Evolutionary conservation across 257 asterid genomes (phyloP), one percentile per base, ranked within the genome.

Genomic region (Solanum paucissectum): DNA sequence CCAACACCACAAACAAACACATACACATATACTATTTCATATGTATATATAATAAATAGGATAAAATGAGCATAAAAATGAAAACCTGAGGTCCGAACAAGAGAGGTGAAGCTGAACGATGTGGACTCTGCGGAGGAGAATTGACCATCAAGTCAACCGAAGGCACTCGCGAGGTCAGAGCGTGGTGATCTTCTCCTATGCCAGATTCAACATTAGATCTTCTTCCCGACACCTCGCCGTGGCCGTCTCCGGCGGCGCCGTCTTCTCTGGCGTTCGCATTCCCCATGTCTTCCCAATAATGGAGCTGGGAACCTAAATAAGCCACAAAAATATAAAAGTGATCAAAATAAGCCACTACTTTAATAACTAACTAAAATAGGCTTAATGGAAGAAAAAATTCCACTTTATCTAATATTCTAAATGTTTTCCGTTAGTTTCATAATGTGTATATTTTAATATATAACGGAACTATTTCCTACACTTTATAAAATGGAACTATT

Each of bases 191-290:
- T 82, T 86, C 86, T 16, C 40, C 81, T 75, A 36, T 27, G 4
- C 83, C 85, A 37, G 84, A 55, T 37, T 87, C 88, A 44, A 25
- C 86, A 44, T 69, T 77, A 36, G 92, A 87, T 86, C 87, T 92
- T 84, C 86, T 92, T 34, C 74, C 90, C 42, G 86, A 36, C 6
- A 85, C 89, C 84, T 87, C 93, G 68, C 84, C 91, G 4, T 85
- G 89, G 3, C 86, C 92, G 29, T 89, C 90, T 9, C 9, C 60
- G 40, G 0, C 68, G 64, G 72, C 37, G 52, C 90, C 89, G 32
- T 89, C 96, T 83, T 91, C 96, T 91, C 90, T 93, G 16, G 91
- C 98, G 74, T 88, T 93, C 23, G 94, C 95, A 92, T 96, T 96
- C 10, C 99, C 99, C 99, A 96, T 96, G 23, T 38, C 33, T 49